These are phyloP conservation scores for Chalaropsis thielavioides DNA, from an alignment of 2,329 filamentous ascomycete genomes.

Conservation along the genomic window DNA sequence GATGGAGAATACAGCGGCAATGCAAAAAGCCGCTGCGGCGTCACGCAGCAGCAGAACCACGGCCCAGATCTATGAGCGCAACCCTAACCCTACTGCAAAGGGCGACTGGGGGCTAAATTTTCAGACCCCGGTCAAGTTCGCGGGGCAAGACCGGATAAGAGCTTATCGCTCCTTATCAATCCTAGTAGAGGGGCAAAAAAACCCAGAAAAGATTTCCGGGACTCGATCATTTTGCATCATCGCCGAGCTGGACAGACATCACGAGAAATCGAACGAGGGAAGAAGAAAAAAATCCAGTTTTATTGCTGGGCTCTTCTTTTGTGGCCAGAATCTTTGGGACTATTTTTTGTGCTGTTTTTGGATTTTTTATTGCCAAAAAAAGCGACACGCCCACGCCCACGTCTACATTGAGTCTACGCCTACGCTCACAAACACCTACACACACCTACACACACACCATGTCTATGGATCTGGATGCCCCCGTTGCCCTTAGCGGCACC, in stretches of 20 bases:
- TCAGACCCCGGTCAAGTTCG: neutral
- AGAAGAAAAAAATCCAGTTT: neutral
- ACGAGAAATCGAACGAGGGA: neutral
- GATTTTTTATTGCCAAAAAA: neutral
- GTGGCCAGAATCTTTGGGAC: neutral
- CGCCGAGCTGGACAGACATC: neutral
- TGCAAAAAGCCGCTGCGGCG: neutral
- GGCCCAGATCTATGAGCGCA: neutral
- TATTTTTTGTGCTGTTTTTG: neutral
- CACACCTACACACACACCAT: constrained; percentile 17
- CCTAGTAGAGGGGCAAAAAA: constrained; percentile 15
- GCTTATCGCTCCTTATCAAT: constrained; percentile 15
- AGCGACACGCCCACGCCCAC: neutral
- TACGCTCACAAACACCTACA: neutral
- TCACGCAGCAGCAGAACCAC: no score
- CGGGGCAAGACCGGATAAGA: constrained; percentile 16
- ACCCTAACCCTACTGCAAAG: neutral
- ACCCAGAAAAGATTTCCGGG: constrained; percentile 1
- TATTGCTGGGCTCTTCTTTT: neutral
- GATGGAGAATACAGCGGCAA: neutral
- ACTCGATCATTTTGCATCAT: constrained; percentile 15
- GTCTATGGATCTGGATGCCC: constrained; percentile 34
- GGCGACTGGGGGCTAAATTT: neutral
- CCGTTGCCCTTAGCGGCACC: constrained; percentile 27
- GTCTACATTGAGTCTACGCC: no score